A percentile compares a stretch with the other conserved stretches of the same genome.
Evolutionary conservation across 225 moss, liverwort and hornwort genomes (phyloP).

Genomic region (Asterella californica): DNA sequence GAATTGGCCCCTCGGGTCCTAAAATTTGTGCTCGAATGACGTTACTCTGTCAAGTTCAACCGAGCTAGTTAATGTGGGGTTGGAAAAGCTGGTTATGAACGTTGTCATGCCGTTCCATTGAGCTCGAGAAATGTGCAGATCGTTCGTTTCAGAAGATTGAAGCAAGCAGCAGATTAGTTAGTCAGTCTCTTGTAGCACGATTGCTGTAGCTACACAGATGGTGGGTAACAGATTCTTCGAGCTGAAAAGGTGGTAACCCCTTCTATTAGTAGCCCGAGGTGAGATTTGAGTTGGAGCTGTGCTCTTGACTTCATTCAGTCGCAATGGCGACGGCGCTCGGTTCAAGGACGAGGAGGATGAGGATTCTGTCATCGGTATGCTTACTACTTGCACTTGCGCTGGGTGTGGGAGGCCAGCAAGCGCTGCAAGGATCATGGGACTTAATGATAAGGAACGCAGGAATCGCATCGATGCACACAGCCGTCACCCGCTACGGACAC

Average conservation of each 20-base stretch:
- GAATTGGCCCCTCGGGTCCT: neutral
- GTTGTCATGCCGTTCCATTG: neutral
- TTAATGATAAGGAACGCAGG: conserved; percentile 59
- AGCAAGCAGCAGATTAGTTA: no score
- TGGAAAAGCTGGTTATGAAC: neutral
- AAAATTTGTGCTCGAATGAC: neutral
- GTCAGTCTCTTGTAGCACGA: neutral
- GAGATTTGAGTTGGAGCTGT: neutral
- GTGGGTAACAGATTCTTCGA: neutral
- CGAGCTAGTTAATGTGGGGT: no score
- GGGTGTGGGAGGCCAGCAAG: conserved; percentile 16
- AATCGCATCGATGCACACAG: conserved; percentile 83
- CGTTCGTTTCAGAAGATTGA: neutral
- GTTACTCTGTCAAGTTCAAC: no score
- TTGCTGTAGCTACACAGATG: neutral
- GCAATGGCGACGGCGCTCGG: neutral
- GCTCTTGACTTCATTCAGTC: neutral
- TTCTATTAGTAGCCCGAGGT: neutral
- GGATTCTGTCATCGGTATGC: neutral
- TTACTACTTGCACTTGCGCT: neutral
- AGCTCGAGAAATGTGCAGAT: conserved; percentile 4
- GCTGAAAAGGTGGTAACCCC: neutral
- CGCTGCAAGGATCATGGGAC: conserved; percentile 55
- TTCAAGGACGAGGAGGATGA: neutral
- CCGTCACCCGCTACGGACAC: conserved; percentile 60